Evolutionary conservation across 208 protist genomes (phyloP).

Genomic region (Wallacemonas sp.): DNA sequence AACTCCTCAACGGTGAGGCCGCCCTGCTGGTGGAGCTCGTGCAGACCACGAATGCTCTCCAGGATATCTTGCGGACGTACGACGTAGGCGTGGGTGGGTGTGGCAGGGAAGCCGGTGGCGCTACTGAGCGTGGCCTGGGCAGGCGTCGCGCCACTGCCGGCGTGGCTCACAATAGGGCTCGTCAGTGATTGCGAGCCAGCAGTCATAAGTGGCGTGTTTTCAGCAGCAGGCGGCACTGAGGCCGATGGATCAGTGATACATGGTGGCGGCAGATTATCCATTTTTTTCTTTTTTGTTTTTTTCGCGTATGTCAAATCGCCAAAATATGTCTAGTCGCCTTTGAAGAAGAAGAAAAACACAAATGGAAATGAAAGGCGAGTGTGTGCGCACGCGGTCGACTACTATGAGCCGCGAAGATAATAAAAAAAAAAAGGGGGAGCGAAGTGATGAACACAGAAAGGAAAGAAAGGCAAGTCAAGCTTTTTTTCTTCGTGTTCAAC

Average conservation of each 20-base stretch:
- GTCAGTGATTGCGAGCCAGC: no score
- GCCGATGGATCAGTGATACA: no score
- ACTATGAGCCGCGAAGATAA: neutral
- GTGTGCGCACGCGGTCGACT: neutral
- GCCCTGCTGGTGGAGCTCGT: constrained; percentile 65
- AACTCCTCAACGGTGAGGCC: constrained; percentile 78
- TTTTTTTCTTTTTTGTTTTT: no score
- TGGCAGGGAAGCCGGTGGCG: constrained; percentile 9
- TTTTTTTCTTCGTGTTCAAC: no score
- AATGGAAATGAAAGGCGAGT: neutral
- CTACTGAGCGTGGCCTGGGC: constrained; percentile 6
- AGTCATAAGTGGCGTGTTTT: no score
- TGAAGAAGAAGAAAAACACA: constrained; percentile 14
- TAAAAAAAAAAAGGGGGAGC: constrained; percentile 6
- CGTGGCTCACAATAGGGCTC: no score
- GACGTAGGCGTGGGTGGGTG: neutral
- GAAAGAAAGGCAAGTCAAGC: no score
- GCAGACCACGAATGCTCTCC: constrained; percentile 63
- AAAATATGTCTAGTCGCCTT: no score
- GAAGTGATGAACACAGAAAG: no score
- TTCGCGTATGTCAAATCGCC: no score
- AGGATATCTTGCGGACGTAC: constrained; percentile 49
- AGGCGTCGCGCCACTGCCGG: neutral
- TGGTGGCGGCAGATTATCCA: no score
- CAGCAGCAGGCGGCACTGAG: no score